Conservation (phyloP, 352 stramenopile species). For the Pythium plurisporium region DNA sequence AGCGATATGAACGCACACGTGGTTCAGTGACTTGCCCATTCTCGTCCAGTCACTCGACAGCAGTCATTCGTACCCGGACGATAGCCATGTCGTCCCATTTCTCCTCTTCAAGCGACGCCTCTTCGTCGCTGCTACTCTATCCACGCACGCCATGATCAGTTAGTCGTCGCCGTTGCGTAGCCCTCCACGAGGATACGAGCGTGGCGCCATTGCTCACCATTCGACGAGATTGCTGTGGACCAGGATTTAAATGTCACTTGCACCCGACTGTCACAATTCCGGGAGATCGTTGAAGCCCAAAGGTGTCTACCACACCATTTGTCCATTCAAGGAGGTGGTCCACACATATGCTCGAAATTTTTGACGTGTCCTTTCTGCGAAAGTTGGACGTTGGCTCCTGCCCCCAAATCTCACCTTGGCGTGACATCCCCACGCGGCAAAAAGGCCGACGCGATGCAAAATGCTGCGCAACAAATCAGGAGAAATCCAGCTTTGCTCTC, state of each 20-base stretch:
- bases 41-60: not conserved
- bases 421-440: too few species aligned
- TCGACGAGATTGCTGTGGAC: not conserved
- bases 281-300: not conserved
- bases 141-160: too few species aligned
- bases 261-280: not conserved
- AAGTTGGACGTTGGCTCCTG: not conserved
- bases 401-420: conserved; percentile 2
- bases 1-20: too few species aligned
- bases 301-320: not conserved
- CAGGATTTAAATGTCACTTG: too few species aligned
- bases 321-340: not conserved
- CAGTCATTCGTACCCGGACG: conserved; percentile 37
- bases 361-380: conserved; percentile 1
- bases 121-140: conserved; percentile 45
- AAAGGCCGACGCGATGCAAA: too few species aligned
- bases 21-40: not conserved
- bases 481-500: conserved; percentile 1
- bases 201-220: too few species aligned
- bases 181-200: too few species aligned
- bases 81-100: conserved; percentile 84
- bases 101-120: conserved; percentile 36
- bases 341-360: conserved; percentile 5
- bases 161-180: too few species aligned
- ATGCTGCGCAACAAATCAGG: not conserved